Evolutionary conservation across 208 protist species (phyloP).

Genomic region (Acanthamoeba royreba): DNA sequence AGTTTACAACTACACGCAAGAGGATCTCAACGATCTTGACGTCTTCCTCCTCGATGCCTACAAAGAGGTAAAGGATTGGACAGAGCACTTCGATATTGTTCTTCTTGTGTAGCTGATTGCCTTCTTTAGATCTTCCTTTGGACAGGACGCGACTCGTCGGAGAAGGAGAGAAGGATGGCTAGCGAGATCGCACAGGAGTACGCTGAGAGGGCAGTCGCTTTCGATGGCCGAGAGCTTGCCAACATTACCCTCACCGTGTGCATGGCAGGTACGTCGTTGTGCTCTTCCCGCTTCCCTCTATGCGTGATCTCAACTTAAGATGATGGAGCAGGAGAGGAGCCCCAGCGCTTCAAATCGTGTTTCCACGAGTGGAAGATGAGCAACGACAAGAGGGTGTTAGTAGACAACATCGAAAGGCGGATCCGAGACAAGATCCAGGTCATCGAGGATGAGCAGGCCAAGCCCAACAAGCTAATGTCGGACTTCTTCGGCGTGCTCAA

Average conservation of each 20-base stretch:
- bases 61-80: background rate
- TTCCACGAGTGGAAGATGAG: constrained; percentile 25
- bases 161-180: constrained; percentile 41
- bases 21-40: constrained; percentile 64
- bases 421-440: constrained; percentile 16
- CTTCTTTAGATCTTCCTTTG: background rate
- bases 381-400: background rate
- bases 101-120: too few species aligned
- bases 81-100: too few species aligned
- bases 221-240: background rate
- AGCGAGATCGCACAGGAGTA: constrained; percentile 44
- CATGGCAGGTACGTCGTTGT: too few species aligned
- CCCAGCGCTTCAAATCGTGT: background rate
- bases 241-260: background rate
- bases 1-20: constrained; percentile 59
- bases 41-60: constrained; percentile 68
- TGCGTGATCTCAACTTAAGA: too few species aligned
- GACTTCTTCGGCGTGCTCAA: constrained; percentile 31
- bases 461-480: background rate
- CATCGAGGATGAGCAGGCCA: constrained; percentile 2
- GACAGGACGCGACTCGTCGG: constrained; percentile 44
- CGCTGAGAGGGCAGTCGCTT: background rate
- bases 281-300: too few species aligned
- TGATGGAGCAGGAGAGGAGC: constrained; percentile 35
- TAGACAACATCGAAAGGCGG: background rate